Evolutionary conservation across 2,329 filamentous ascomycete genomes (phyloP), one percentile per base, ranked within the genome.

Genomic region (Dothistroma septosporum): DNA sequence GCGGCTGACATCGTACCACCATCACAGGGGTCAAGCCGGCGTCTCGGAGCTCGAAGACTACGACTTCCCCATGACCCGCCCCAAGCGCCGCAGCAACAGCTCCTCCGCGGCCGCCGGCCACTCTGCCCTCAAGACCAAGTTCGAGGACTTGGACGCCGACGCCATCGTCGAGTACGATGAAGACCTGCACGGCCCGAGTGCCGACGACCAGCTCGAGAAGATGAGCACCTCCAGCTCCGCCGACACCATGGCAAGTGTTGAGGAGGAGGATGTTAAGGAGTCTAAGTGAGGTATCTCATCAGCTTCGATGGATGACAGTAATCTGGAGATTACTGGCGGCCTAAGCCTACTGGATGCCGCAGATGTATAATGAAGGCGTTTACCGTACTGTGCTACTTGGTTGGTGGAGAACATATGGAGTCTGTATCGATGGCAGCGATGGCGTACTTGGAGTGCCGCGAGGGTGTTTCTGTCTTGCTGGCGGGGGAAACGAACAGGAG

Each of bases 71-170:
- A 87, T 95, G 73, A 84, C 83, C 81, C 94, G 97, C 70, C 81
- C 89, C 60, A 91, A 93, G 65, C 94, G 93, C 75, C 92, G 91
- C 76, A 95, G 91, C 78, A 97, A 97, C 81, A 93, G 89, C 75
- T 92, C 88, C 79, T 87, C 83, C 71, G 83, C 88, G 69, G 87
- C 85, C 58, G 83, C 86, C 72, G 82, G 86, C 70, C 80, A 91
- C 69, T 83, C 85, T 62, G 86, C 92, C 75, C 91, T 96, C 80
- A 95, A 94, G 84, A 96, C 92, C 78, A 99, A 99, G 80, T 97
- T 97, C 75, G 94, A 99, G 78, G 82, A 90, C 69, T 83, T 91
- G 74, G 94, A 97, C 70, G 82, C 85, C 19, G 93, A 97, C 72
- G 92, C 92, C 46, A 90, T 96, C 72, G 96, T 96, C 68, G 92